These are phyloP conservation scores for Naganishia liquefaciens DNA, from an alignment of 1,284 basidiomycete genomes.

Conservation along the genomic window DNA sequence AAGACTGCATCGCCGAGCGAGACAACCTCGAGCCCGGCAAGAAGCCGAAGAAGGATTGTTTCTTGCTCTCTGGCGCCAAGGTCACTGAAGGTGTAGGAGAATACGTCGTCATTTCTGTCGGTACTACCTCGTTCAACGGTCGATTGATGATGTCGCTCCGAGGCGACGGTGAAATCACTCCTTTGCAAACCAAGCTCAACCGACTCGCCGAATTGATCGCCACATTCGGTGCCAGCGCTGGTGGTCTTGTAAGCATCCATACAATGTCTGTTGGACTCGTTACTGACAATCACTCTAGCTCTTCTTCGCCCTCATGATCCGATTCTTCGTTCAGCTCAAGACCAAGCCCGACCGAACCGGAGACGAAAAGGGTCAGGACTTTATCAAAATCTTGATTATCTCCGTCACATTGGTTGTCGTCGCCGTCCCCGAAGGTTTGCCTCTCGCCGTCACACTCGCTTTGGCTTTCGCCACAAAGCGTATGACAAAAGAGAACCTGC, in stretches of 20 bases:
- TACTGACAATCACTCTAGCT: slow-evolving; percentile 54
- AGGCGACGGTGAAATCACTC: slow-evolving; percentile 80
- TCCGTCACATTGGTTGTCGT: slow-evolving; percentile 93
- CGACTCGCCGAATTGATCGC: slow-evolving; percentile 89
- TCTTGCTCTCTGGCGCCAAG: slow-evolving; percentile 89
- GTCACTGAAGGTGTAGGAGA: slow-evolving; percentile 91
- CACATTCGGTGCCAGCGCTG: slow-evolving; percentile 79
- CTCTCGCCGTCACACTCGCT: slow-evolving; percentile 92
- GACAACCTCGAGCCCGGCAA: slow-evolving; percentile 48
- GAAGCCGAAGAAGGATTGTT: slow-evolving; percentile 77
- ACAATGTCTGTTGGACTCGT: too few species aligned
- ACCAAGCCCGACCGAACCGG: slow-evolving; percentile 64
- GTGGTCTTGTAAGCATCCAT: slow-evolving; percentile 48
- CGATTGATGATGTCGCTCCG: slow-evolving; percentile 91
- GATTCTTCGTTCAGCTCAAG: slow-evolving; percentile 86
- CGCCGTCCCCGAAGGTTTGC: slow-evolving; percentile 95
- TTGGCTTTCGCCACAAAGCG: slow-evolving; percentile 95
- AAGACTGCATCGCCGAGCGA: slow-evolving; percentile 66
- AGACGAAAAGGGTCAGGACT: slow-evolving; percentile 82
- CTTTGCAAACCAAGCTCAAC: slow-evolving; percentile 92
- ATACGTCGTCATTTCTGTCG: slow-evolving; percentile 90
- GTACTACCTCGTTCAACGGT: slow-evolving; percentile 89
- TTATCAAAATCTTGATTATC: slow-evolving; percentile 92
- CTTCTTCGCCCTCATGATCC: slow-evolving; percentile 90
- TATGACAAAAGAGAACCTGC: slow-evolving; percentile 91